Conservation (phyloP, 805 yeast genomes). For the Candida pini region DNA sequence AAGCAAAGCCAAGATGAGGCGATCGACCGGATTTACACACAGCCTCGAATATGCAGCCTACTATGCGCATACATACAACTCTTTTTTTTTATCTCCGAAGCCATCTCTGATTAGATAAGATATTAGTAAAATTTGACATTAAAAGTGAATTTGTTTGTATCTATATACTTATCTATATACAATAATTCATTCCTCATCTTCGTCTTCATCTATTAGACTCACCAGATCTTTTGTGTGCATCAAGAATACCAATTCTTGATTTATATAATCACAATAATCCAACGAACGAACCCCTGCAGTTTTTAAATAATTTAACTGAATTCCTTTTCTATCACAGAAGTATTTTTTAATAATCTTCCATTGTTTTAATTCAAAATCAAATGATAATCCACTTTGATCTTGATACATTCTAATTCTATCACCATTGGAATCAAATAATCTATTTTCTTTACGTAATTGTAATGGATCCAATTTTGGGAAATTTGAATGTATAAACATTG, state of each 20-base stretch:
- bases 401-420: slow-evolving; percentile 24
- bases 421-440: slow-evolving; percentile 17
- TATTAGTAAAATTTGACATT: too few relatives aligned
- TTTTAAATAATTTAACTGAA: slow-evolving; percentile 21
- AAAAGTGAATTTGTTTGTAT: neutral
- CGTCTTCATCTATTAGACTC: neutral
- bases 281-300: slow-evolving; percentile 23
- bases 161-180: neutral
- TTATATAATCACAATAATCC: slow-evolving; percentile 48
- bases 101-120: too few relatives aligned
- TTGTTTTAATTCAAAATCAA: slow-evolving; percentile 56
- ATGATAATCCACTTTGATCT: slow-evolving; percentile 27
- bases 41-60: too few relatives aligned
- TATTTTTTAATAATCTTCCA: slow-evolving; percentile 47
- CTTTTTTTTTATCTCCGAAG: too few relatives aligned
- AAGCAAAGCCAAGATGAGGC: too few relatives aligned
- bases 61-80: too few relatives aligned
- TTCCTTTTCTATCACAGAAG: slow-evolving; percentile 23
- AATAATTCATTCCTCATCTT: neutral
- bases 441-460: slow-evolving; percentile 31
- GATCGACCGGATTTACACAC: too few relatives aligned
- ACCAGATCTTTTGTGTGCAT: slow-evolving; percentile 17
- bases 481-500: slow-evolving; percentile 47
- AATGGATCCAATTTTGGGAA: slow-evolving; percentile 50
- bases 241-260: slow-evolving; percentile 41